Evolutionary conservation across 2,329 filamentous ascomycete genomes (phyloP), one percentile per base, ranked within the genome.

Genomic region (Rutstroemia sydowiana): DNA sequence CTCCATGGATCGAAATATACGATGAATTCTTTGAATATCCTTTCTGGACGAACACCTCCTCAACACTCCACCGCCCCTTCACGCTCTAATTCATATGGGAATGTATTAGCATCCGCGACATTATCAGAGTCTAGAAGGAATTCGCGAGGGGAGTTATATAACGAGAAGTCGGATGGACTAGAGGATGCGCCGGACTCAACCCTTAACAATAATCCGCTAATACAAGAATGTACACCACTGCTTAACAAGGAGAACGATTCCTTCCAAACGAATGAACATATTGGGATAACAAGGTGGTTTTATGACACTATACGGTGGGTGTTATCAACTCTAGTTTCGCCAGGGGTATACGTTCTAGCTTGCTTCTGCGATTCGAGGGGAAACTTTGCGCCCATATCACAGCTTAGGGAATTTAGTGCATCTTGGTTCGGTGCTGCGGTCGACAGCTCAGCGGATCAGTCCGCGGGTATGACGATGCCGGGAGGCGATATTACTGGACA

Each of bases 11-110:
- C 71, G 69, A 69, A 58, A 59, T 63, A 49, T 75, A 87, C 78
- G 73, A 96, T 96, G 92, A 96, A 96, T 83, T 95, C 91, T 65
- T 77, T 95, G 75, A 95, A 93, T 74, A 88, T 95, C 70, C 82
- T 96, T 69, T 93, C 89, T 66, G 83, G 88, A 69, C 85, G 87
- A 73, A 87, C 91, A 68, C 82, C 81, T 62, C 78, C 81, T 60
- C 69, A 79, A 50, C 71, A 78, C 54, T 81, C 74, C 61, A 75
- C 79, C 31, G 66, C 69, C 41, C 75, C 78, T 51, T 76, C 80
- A 53, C 76, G 80, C 67, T 78, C 79, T 56, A 83, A 82, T 67
- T 84, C 81, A 26, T 71, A 82, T 63, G 73, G 73, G 61, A 76
- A 65, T 51, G 58, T 63, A 30, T 51, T 65, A 11, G 52, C 59